Evolutionary conservation across 2,329 filamentous ascomycete genomes (phyloP), one percentile per base, ranked within the genome.

Genomic region (Periglandula ipomoeae): DNA sequence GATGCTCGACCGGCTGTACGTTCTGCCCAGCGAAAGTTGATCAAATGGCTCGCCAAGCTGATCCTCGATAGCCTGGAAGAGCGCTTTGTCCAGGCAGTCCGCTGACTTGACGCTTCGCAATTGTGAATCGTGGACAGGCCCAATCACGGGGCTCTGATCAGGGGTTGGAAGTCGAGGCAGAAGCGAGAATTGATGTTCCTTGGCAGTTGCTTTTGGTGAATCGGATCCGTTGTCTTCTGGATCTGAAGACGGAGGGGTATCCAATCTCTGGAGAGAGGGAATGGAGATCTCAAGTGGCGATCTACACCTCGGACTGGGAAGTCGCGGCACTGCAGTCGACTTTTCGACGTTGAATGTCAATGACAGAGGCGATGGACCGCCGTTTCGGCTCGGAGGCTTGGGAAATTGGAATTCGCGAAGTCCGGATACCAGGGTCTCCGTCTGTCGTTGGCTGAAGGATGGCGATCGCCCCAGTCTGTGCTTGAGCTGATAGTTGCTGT

Each of bases 321-420:
- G 52, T 24, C 54, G 57, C n/a, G 55, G 50, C 24, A 49, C 50
- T 19, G 60, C 59, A 27, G 55, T 52, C 2, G 54, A 55, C 27
- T 51, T 56, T 15, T 34, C 15, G 6, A 52, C 47, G 41, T 50
- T 53, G 27, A 55, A 57, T 13, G 54, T 51, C 15, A 56, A 53
- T 11, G 62, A 57, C 4, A 46, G 47, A 19, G 62, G 51, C 17
- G 59, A 59, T 22, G 51, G 50, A 13, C 61, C 58, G 17, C 56
- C 57, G 34, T 56, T 58, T 30, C 55, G 56, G 17, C 55, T 61
- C 5, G 64, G 63, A 9, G 64, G 62, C 20, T 58, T 62, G 27
- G 68, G 66, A 50, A 70, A 70, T 40, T 66, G 58, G 50, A 66
- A 69, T 20, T 65, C 66, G 32, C 59, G 56, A 19, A 70, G 60